A percentile compares a stretch with the other conserved stretches of the same genome.
These are phyloP conservation scores for Ceratocystis diversiconidia DNA, from an alignment of 2,329 filamentous ascomycete genomes.

Conservation along the genomic window DNA sequence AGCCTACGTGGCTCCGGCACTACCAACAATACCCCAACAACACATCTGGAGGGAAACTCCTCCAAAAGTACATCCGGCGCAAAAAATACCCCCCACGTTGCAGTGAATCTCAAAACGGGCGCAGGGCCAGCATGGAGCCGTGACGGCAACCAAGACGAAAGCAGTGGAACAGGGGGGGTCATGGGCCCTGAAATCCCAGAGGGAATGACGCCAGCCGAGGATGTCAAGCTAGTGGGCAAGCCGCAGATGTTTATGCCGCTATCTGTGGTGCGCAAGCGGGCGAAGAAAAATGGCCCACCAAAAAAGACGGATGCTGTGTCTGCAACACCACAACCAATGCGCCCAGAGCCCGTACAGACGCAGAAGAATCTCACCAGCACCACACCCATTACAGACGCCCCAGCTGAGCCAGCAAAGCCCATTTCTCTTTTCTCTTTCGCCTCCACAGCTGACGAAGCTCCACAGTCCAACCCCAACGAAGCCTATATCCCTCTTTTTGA, in stretches of 20 bases:
- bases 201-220: slow-evolving; percentile 44
- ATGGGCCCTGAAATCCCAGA: slow-evolving; percentile 36
- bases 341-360: not conserved
- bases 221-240: slow-evolving; percentile 59
- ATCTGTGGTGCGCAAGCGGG: slow-evolving; percentile 63
- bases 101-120: slow-evolving; percentile 65
- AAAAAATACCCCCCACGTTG: slow-evolving; percentile 23
- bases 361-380: not conserved
- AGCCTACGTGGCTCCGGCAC: slow-evolving; percentile 19
- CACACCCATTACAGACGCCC: not conserved
- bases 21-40: slow-evolving; percentile 12
- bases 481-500: slow-evolving; percentile 41
- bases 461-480: slow-evolving; percentile 20
- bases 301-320: slow-evolving; percentile 19
- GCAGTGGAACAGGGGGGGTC: slow-evolving; percentile 20
- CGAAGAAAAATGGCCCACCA: slow-evolving; percentile 48
- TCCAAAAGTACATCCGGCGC: not conserved
- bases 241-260: slow-evolving; percentile 80
- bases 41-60: slow-evolving; percentile 18
- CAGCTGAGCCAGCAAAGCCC: slow-evolving; percentile 27
- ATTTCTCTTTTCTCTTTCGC: slow-evolving; percentile 57
- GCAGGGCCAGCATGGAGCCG: slow-evolving; percentile 69
- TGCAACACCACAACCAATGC: not conserved
- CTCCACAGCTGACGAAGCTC: slow-evolving; percentile 24
- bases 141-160: slow-evolving; percentile 26